Evolutionary conservation across 257 asterid genomes (phyloP), one percentile per base, ranked within the genome.

Genomic region (Solanum chmielewskii): DNA sequence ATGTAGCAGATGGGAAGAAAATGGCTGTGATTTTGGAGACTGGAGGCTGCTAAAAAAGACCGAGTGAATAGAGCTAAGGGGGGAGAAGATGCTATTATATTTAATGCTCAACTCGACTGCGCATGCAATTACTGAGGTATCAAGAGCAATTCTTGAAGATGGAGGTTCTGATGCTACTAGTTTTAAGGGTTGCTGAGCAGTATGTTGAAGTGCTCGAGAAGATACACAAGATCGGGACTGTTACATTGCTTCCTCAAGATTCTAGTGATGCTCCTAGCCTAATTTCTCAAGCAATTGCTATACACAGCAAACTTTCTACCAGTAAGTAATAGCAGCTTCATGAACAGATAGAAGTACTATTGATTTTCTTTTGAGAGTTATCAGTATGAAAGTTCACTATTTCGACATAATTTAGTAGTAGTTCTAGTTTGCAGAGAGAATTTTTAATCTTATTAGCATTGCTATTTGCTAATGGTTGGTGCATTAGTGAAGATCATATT

Each of bases 1-100:
- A 80, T 31, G 23, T 11, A 39, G 89, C 89, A 14, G 86, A 87
- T 9, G 89, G 89, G 56, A 87, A 66, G 71, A 87, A 87, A 68
- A 33, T 44, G 12, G 62, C 42, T 21, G 86, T 78, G 86, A 81
- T 87, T 18, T 80, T 87, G 71, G 81, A 78, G 21, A 66, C 89
- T 44, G 88, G 88, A 86, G 39, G 69, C 27, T 86, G 88, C 86
- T 16, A 86, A 77, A 60, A 60, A 9, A 5, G 88, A 75, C 78
- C 42, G 75, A 75, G 66, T 86, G 16, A 59, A 86, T 37, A 74
- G 85, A 25, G 88, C 47, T 23, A 35, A 86, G 41, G 88, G 86
- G 4, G 85, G 77, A 47, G 88, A 80, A 18, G 85, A 86, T 11
- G 85, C 86, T 14, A 86, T 86, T 31, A 18, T 86, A 2, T 44